Conservation (phyloP, 2,329 filamentous ascomycete species). For the Alternaria longipes region DNA sequence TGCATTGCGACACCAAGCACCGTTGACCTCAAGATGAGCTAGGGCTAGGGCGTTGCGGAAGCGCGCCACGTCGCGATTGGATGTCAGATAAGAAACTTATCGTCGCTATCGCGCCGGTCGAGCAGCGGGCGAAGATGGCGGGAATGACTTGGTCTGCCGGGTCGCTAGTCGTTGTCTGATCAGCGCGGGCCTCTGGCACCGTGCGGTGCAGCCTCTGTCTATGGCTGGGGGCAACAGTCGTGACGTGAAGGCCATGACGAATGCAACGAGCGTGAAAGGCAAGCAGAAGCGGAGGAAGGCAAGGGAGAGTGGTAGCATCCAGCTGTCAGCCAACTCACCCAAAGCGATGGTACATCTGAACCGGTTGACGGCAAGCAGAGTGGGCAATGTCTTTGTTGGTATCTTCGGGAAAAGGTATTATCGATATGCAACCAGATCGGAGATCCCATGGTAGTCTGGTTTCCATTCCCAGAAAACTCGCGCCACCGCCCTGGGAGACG, state of each 20-base stretch:
- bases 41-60: slow-evolving; percentile 35
- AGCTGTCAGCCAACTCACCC: slow-evolving; percentile 2
- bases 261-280: not conserved
- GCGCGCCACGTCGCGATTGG: slow-evolving; percentile 38
- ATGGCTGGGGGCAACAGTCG: slow-evolving; percentile 4
- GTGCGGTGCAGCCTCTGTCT: slow-evolving; percentile 8
- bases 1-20: slow-evolving; percentile 34
- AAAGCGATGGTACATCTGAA: not conserved
- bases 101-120: slow-evolving; percentile 39
- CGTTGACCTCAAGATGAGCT: slow-evolving; percentile 27
- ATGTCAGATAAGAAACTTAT: slow-evolving; percentile 22
- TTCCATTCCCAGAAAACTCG: slow-evolving; percentile 22
- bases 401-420: slow-evolving; percentile 18
- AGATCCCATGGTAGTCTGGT: slow-evolving; percentile 11
- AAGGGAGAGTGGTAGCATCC: not conserved
- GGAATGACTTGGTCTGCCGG: slow-evolving; percentile 29
- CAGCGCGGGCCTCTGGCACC: slow-evolving; percentile 29
- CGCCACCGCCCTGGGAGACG: slow-evolving; percentile 12
- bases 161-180: slow-evolving; percentile 42
- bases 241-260: not conserved
- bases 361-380: not conserved
- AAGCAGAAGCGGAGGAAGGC: slow-evolving; percentile 1
- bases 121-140: slow-evolving; percentile 27
- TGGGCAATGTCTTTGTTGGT: slow-evolving; percentile 1
- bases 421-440: slow-evolving; percentile 20